Evolutionary conservation across 2,329 filamentous ascomycete species (phyloP), one percentile per base, ranked within the genome.

Genomic region (Rasamsonia emersonii): DNA sequence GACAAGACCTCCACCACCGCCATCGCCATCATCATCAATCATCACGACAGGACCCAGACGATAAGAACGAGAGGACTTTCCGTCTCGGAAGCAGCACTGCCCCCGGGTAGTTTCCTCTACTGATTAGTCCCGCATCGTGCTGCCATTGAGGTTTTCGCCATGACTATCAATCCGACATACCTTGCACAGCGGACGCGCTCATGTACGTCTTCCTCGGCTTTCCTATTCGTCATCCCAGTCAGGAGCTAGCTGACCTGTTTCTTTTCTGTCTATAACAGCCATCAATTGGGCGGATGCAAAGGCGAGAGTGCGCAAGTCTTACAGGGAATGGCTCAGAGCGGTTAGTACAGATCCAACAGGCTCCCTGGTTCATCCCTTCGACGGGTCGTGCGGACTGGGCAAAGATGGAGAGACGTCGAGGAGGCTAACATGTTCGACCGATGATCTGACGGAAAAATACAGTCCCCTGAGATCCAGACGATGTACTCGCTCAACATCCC

Each of bases 401-500:
- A n/a, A n/a, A n/a, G n/a, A n/a, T n/a, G n/a, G n/a, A n/a, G n/a
- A n/a, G n/a, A n/a, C n/a, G n/a, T n/a, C 28, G 38, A 35, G 31
- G 17, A 18, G n/a, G n/a, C n/a, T n/a, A n/a, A n/a, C n/a, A n/a
- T n/a, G n/a, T n/a, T n/a, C n/a, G n/a, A n/a, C n/a, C n/a, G n/a
- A n/a, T n/a, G 13, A 24, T 30, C 5, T 25, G 21, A 30, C 42
- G 47, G 36, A 51, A 21, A 37, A n/a, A n/a, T n/a, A 40, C 58
- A 98, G 91, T 86, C 86, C 24, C 89, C 91, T 40, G 88, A 96
- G 61, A 89, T 98, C 56, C 91, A 96, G 64, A 82, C 78, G 41
- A 94, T 96, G 86, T 98, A 98, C 76, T 83, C 82, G 41, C 70
- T 98, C 54, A 85, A 84, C 58, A 76, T 93, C 55, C 86, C 89